Evolutionary conservation across 352 stramenopile genomes (phyloP).

Genomic region (Salisapilia sapeloensis): DNA sequence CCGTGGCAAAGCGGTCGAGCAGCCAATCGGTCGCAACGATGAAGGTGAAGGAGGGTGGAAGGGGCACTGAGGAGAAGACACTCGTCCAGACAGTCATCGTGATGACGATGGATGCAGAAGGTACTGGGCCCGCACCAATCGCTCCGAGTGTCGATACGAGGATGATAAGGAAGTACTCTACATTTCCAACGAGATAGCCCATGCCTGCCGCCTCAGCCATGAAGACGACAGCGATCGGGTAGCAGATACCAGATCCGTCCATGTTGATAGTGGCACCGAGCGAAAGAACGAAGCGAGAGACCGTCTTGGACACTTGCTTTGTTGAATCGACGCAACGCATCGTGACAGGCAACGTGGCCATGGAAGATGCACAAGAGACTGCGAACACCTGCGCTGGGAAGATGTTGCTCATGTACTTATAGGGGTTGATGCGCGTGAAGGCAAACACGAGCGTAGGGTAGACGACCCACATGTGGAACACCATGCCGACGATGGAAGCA

Average conservation of each 20-base stretch:
- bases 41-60: slow-evolving; percentile 30
- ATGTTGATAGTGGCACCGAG: slow-evolving; percentile 15
- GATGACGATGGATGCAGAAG: slow-evolving; percentile 14
- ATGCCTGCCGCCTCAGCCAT: slow-evolving; percentile 12
- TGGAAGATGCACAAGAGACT: slow-evolving; percentile 19
- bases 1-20: slow-evolving; percentile 30
- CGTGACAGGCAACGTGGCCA: slow-evolving; percentile 19
- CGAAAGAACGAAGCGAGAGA: slow-evolving; percentile 14
- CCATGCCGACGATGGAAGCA: slow-evolving; percentile 4
- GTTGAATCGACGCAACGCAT: slow-evolving; percentile 17
- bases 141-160: slow-evolving; percentile 12
- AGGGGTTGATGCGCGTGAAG: slow-evolving; percentile 12
- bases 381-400: slow-evolving; percentile 14
- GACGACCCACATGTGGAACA: slow-evolving; percentile 14
- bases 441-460: slow-evolving; percentile 12
- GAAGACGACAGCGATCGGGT: slow-evolving; percentile 17
- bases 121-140: slow-evolving; percentile 13
- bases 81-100: slow-evolving; percentile 19
- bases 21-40: slow-evolving; percentile 45
- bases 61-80: slow-evolving; percentile 10
- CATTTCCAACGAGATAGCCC: slow-evolving; percentile 6
- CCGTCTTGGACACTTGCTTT: slow-evolving; percentile 4
- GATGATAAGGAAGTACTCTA: slow-evolving; percentile 15
- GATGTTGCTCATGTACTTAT: slow-evolving; percentile 13
- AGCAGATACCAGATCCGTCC: slow-evolving; percentile 11